phyloP scores from a whole-genome alignment of 345 rosid genomes.

The Leavenworthia alabamica region DNA sequence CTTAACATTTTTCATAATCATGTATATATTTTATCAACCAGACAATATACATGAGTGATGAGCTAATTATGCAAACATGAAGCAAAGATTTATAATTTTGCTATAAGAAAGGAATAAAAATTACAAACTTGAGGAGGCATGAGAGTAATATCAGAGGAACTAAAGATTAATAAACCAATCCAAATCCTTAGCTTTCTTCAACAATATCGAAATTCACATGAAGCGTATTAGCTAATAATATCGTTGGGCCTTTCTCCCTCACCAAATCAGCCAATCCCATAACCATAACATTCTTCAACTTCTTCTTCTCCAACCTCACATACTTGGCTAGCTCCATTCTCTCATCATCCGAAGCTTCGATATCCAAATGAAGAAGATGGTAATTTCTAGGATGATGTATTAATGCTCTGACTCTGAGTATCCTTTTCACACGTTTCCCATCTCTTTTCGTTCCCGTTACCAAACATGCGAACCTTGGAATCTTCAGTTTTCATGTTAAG shows the following conservation, averaged over 20 bases:
- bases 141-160: constrained; percentile 82
- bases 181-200: constrained; percentile 75
- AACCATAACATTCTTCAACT: constrained; percentile 72
- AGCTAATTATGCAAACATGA: not conserved
- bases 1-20: too few species aligned
- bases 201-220: constrained; percentile 62
- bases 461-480: constrained; percentile 66
- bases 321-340: constrained; percentile 71
- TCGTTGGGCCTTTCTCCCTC: constrained; percentile 75
- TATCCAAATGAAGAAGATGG: constrained; percentile 76
- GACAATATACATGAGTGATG: not conserved
- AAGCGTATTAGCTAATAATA: constrained; percentile 68
- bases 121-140: constrained; percentile 91
- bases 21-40: not conserved
- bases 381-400: constrained; percentile 73
- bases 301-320: constrained; percentile 56
- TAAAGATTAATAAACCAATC: constrained; percentile 85
- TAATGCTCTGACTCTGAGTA: constrained; percentile 65
- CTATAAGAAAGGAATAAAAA: not conserved
- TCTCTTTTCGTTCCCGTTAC: constrained; percentile 81
- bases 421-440: constrained; percentile 45
- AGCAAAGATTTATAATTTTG: not conserved
- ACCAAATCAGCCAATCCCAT: constrained; percentile 75
- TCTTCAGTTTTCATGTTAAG: constrained; percentile 10
- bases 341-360: constrained; percentile 72